These are phyloP conservation scores for Microdochium nivale DNA, from an alignment of 2,329 filamentous ascomycete species.

Conservation along the genomic window DNA sequence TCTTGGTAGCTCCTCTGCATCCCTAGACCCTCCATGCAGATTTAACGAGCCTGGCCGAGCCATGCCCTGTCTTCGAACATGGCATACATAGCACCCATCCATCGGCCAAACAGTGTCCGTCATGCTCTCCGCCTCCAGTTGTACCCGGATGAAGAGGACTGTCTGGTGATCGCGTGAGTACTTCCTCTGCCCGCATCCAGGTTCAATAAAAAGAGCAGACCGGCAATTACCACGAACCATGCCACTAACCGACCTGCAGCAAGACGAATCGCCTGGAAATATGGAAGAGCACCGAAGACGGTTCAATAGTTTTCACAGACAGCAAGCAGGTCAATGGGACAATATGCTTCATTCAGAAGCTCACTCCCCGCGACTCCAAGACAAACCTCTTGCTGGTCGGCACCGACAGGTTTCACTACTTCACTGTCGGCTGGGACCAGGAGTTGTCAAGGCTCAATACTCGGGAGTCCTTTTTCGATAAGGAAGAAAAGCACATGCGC, in stretches of 20 bases:
- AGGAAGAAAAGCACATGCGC: constrained; percentile 52
- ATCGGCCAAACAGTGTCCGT: constrained; percentile 82
- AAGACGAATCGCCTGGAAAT: constrained; percentile 83
- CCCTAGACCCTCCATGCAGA: not conserved
- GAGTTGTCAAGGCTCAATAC: constrained; percentile 41
- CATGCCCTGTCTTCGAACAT: constrained; percentile 36
- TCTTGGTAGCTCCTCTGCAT: not conserved
- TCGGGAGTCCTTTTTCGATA: constrained; percentile 41
- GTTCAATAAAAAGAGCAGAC: constrained; percentile 1
- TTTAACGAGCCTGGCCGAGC: not conserved
- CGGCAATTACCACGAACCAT: constrained; percentile 2
- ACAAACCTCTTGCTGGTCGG: constrained; percentile 88
- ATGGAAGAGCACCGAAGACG: constrained; percentile 61
- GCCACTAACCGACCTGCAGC: constrained; percentile 34
- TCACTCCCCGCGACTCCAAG: constrained; percentile 64
- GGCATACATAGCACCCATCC: constrained; percentile 92
- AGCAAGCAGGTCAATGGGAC: constrained; percentile 75
- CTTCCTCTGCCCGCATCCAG: not conserved
- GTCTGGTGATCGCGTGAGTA: constrained; percentile 78
- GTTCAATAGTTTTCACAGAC: constrained; percentile 45
- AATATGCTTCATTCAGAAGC: constrained; percentile 73
- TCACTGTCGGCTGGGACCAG: constrained; percentile 77
- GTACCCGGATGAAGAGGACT: constrained; percentile 65
- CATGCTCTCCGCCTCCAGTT: constrained; percentile 79
- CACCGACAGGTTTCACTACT: constrained; percentile 84